A percentile compares a stretch with the other conserved stretches of the same genome.
phyloP scores from a whole-genome alignment of 208 protist genomes.

The Crithidia acanthocephali region DNA sequence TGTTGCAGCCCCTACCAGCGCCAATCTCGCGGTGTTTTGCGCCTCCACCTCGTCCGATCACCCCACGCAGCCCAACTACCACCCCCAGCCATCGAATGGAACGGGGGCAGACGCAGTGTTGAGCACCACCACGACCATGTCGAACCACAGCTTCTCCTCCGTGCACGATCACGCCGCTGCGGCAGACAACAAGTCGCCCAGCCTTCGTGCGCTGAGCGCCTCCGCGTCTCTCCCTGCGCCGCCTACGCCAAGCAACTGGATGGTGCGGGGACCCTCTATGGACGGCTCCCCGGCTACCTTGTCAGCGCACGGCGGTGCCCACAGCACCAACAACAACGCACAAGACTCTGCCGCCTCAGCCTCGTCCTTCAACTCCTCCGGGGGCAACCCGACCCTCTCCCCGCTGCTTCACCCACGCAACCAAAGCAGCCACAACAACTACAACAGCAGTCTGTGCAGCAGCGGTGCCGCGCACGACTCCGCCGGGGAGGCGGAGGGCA shows the following conservation, averaged over 20 bases:
- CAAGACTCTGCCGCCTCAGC: slow-evolving; percentile 2
- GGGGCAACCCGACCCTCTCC: slow-evolving; percentile 13
- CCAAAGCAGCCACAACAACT: background rate
- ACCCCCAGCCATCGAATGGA: background rate
- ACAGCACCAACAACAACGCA: background rate
- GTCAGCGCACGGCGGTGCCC: background rate
- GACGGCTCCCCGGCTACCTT: background rate
- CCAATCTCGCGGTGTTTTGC: background rate
- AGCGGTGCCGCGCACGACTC: background rate
- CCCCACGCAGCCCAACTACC: background rate
- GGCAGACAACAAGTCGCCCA: slow-evolving; percentile 10
- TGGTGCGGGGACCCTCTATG: background rate
- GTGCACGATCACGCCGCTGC: slow-evolving; percentile 2
- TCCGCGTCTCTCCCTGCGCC: background rate
- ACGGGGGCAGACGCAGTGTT: background rate
- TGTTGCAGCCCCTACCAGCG: background rate
- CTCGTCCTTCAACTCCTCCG: slow-evolving; percentile 18
- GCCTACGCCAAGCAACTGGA: slow-evolving; percentile 23
- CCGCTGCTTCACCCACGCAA: slow-evolving; percentile 12
- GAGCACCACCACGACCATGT: background rate
- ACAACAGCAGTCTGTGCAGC: slow-evolving; percentile 8
- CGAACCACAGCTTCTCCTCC: slow-evolving; percentile 6
- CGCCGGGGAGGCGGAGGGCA: background rate
- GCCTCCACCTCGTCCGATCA: background rate
- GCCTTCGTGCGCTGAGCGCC: background rate